A percentile compares a stretch with the other conserved stretches of the same genome.
phyloP scores from a whole-genome alignment of 805 yeast species.

The Wickerhamiella sergipiensis region DNA sequence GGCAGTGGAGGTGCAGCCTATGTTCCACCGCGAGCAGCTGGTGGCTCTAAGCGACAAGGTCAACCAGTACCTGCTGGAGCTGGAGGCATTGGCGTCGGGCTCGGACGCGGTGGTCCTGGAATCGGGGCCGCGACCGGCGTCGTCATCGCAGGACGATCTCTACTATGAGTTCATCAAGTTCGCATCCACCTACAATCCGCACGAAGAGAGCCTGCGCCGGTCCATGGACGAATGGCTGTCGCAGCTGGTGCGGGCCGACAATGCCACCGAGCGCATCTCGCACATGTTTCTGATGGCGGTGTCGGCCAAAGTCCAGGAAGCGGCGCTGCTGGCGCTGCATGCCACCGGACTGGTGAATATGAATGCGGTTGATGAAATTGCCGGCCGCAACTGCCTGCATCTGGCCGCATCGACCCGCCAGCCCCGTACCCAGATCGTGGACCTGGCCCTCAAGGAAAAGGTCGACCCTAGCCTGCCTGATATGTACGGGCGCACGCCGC shows the following conservation, averaged over 20 bases:
- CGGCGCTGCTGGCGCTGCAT: slow-evolving; percentile 37
- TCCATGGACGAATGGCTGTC: slow-evolving; percentile 34
- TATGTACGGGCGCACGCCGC: slow-evolving; percentile 55
- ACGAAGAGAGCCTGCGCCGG: slow-evolving; percentile 7
- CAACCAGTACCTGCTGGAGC: slow-evolving; percentile 41
- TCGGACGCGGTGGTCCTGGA: slow-evolving; percentile 24
- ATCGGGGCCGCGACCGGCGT: slow-evolving; percentile 7
- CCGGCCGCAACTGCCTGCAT: slow-evolving; percentile 64
- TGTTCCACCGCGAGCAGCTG: slow-evolving; percentile 80
- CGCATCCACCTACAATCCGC: slow-evolving; percentile 21
- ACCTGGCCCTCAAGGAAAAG: slow-evolving; percentile 20
- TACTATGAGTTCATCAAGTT: slow-evolving; percentile 49
- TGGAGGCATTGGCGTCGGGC: slow-evolving; percentile 56
- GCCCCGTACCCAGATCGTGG: slow-evolving; percentile 19
- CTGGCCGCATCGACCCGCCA: slow-evolving; percentile 31
- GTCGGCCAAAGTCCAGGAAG: slow-evolving; percentile 50
- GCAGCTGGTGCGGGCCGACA: slow-evolving; percentile 29
- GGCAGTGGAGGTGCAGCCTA: slow-evolving; percentile 93
- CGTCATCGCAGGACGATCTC: slow-evolving; percentile 37
- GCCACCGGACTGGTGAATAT: slow-evolving; percentile 43
- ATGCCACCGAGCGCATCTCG: slow-evolving; percentile 38
- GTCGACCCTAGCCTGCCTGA: slow-evolving; percentile 23
- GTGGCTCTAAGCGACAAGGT: slow-evolving; percentile 66
- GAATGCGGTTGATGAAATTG: slow-evolving; percentile 52
- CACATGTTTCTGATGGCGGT: slow-evolving; percentile 62